Base-by-base conservation (phyloP, 768 basidiomycete genomes). In the Leccinum longicurvipes region DNA sequence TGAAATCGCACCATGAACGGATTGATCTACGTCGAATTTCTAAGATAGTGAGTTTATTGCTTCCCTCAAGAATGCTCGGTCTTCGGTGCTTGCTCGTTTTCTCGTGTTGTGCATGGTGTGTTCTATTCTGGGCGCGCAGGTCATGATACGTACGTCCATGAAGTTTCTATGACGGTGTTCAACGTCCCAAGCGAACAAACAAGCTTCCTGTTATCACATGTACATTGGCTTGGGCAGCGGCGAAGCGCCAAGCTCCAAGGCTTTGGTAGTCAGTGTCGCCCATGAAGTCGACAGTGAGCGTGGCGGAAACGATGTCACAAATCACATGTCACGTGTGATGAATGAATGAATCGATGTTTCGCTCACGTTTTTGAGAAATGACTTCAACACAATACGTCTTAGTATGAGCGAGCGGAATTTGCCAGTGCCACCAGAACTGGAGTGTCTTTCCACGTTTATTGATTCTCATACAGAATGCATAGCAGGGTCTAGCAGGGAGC, bases 401-500 rank as follows among this genome's bases (percentile, higher is more conserved):
- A n/a, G 19, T 25, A 69, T 67, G 67, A 58, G 19, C 15, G 69
- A 64, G 39, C 60, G 51, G 53, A 52, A 53, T 23, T 17, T 61
- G 19, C 42, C 50, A 23, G 58, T 77, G n/a, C 76, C 76, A 15
- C 61, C 72, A 15, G 75, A 81, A 54, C 74, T 89, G 27, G 70
- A 69, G 41, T 63, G 62, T 45, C 77, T 91, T 41, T 80, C 86
- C 21, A 67, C 70, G n/a, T 66, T 85, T 29, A 69, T 90, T 11
- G 83, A 83, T 31, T 73, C 77, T 36, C 73, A 74, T 28, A 77
- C 81, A 24, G 82, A 87, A 66, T 73, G 72, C 8, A 72, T 91
- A 57, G 80, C 81, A n/a, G 65, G 70, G 10, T 82, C 85, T 45
- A 82, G 74, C 67, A 61, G 72, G 46, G 79, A 80, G 41, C 76